Percentiles rank a stretch among this genome's conserved stretches.
phyloP scores from a whole-genome alignment of 306 rosid species.

The Prunus dulcis region DNA sequence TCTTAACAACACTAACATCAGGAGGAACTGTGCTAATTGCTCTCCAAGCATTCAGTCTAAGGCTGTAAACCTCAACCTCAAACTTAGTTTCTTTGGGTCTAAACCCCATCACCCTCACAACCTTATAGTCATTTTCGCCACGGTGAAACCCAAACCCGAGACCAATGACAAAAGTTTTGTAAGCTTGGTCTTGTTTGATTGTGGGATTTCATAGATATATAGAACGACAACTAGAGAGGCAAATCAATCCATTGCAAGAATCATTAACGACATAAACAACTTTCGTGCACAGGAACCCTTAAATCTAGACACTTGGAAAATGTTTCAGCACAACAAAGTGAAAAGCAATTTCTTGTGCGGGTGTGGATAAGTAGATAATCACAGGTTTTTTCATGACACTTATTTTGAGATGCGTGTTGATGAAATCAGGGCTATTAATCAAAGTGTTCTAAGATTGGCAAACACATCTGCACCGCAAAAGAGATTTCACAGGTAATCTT shows the following conservation, averaged over 20 bases:
- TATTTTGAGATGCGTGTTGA: not conserved
- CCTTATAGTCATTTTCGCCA: not conserved
- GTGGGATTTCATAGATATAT: too few species aligned
- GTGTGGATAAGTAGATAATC: not conserved
- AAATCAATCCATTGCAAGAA: constrained; percentile 6
- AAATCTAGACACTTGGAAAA: not conserved
- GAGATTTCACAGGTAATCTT: not conserved
- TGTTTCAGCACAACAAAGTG: not conserved
- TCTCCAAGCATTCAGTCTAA: not conserved
- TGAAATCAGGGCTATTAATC: not conserved
- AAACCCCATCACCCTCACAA: not conserved
- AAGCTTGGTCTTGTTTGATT: too few species aligned
- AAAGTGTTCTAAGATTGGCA: not conserved
- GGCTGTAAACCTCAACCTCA: not conserved
- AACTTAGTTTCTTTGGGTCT: too few species aligned
- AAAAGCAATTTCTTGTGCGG: not conserved
- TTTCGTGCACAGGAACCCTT: not conserved
- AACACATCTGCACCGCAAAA: not conserved
- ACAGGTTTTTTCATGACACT: not conserved
- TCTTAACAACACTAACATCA: not conserved
- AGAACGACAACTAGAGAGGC: not conserved
- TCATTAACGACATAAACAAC: not conserved
- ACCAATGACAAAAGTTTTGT: not conserved
- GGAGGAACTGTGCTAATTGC: not conserved
- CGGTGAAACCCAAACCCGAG: not conserved